Base-by-base conservation (phyloP, 1,284 basidiomycete species). In the Ganoderma resinaceum region DNA sequence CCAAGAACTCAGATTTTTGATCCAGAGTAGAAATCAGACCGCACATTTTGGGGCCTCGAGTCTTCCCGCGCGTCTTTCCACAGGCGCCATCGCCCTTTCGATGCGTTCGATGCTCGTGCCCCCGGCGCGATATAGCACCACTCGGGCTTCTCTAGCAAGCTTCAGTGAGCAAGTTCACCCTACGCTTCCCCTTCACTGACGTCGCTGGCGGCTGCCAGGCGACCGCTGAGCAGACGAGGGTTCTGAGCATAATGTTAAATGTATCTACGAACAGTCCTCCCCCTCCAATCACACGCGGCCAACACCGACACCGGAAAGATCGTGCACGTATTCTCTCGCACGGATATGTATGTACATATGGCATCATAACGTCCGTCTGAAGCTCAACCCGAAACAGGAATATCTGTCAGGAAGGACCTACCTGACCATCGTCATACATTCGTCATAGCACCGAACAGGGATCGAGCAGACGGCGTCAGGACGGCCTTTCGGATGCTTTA, bases 11-110 rank as follows among this genome's bases (percentile, higher is more conserved):
- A 68, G 69, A 72, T 73, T 73, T 35, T 37, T 26, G 29, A 46
- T 31, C 72, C 74, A 74, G 67, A 70, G 71, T 55, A 67, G 67
- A 68, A 70, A 73, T 70, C 72, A 70, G 64, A 67, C 67, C 67
- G 60, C 49, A 61, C 69, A 55, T 62, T 58, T 69, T 59, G 61
- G 69, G 60, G 61, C 59, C 52, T 35, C 33, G 31, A 63, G 37
- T 57, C 62, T 65, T 67, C 53, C 63, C 69, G 66, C 66, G 66
- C 68, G 61, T 65, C 63, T 53, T 23, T 53, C 9, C 11, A n/a
- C 35, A 29, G 58, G 62, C 59, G 43, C 61, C 52, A 20, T 57
- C 49, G 37, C 58, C 16, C 23, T 14, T 64, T 68, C 64, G 43
- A 46, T 46, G 60, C 63, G 64, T 71, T 71, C 72, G 65, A 66